Conservation (phyloP, 352 stramenopile genomes). For the Phytophthora macrochlamydospora region DNA sequence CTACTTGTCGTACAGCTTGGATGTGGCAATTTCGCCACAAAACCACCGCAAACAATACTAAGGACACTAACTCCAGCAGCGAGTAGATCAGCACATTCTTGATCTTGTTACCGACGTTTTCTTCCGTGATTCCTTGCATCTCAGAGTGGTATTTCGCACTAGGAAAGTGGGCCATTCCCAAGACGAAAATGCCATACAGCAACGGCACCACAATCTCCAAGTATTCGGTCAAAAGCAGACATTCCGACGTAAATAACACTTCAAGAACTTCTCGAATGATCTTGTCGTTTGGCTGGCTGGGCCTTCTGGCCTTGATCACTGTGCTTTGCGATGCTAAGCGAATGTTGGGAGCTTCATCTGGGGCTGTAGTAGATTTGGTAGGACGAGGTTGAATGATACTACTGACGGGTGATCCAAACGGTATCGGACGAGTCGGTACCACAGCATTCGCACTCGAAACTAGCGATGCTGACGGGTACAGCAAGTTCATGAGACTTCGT, state of each 20-base stretch:
- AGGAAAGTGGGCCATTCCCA: conserved; percentile 11
- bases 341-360: neutral
- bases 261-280: conserved; percentile 1
- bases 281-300: neutral
- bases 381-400: no score
- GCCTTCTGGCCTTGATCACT: no score
- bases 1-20: conserved; percentile 13
- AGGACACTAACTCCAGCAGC: conserved; percentile 16
- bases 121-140: conserved; percentile 7
- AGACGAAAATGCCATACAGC: conserved; percentile 23
- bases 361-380: no score
- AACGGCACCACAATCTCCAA: conserved; percentile 32
- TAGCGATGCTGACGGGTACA: no score
- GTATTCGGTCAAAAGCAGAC: conserved; percentile 16
- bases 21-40: conserved; percentile 11
- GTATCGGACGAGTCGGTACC: no score
- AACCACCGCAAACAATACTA: conserved; percentile 7
- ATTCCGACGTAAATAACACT: conserved; percentile 29
- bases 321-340: no score
- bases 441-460: no score
- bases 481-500: no score
- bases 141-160: conserved; percentile 30
- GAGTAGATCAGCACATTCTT: conserved; percentile 17
- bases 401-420: no score
- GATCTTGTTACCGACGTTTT: neutral